Base-by-base conservation (phyloP, 345 rosid species). In the Carallia pectinifolia region DNA sequence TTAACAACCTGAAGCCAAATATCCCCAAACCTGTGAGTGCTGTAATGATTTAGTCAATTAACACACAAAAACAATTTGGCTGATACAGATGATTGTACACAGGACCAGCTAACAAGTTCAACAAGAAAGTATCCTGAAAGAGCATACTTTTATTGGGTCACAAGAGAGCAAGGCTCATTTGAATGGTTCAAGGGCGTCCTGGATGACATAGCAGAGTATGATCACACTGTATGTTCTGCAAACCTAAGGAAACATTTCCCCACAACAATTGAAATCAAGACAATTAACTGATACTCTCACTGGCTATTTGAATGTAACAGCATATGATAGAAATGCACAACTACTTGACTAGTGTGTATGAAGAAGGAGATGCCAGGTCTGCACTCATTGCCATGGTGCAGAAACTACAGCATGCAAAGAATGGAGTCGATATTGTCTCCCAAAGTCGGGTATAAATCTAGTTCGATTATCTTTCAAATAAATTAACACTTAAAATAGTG, bases 161-260 rank as follows among this genome's bases (percentile, higher is more conserved):
- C 98, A 23, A 87, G 97, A 76, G 99, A 95, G 75, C 99, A 95
- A 83, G 81, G 85, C 67, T 95, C 98, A 17, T 95, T 92, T 61
- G 99, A 95, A 64, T 95, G 99, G 99, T 95, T 95, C 62, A 95
- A 92, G 76, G 99, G 98, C 71, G 99, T 95, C 64, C 92, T 95
- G 99, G 96, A 95, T 81, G 99, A 95, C 52, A 82, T 95, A 50
- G 98, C 96, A 31, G 97, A 92, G 50, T 86, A 66, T 33, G 97
- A 95, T 61, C 80, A 65, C 54, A 80, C 81, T 40, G 98, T 95
- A 40, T 0, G 67, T 38, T 78, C 82, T 67, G 54, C 13, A 1
- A 27, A 27, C 13, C n/a, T 55, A 5, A 30, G 18, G 47, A 9
- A 13, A 19, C 30, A 62, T 53, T 33, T 16, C 64, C 17, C 8